These are phyloP conservation scores for Plantago rigida DNA, from an alignment of 305 asterid genomes.

Conservation along the genomic window DNA sequence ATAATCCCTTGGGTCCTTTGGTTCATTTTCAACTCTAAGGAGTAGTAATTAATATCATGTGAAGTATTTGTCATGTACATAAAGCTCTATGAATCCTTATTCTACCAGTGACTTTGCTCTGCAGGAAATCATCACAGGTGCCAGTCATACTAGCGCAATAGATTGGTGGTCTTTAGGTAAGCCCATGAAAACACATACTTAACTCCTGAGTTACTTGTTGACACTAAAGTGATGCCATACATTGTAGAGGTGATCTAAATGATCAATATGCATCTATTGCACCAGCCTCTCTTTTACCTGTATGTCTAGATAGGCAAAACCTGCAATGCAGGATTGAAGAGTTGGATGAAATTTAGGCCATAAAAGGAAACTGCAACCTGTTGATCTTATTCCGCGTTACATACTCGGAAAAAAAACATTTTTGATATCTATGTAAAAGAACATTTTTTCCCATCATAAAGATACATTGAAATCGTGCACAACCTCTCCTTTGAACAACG, in stretches of 20 bases:
- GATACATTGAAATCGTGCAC: too few relatives aligned
- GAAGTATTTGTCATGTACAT: not conserved
- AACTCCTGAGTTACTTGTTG: constrained; percentile 8
- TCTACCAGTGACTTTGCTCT: constrained; percentile 26
- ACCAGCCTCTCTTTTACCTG: too few relatives aligned
- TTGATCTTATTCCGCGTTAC: too few relatives aligned
- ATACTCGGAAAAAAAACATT: too few relatives aligned
- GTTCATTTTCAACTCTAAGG: not conserved
- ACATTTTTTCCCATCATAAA: too few relatives aligned
- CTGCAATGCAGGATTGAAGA: too few relatives aligned
- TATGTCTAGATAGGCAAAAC: too few relatives aligned
- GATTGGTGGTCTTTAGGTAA: constrained; percentile 99
- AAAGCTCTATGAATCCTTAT: constrained; percentile 12
- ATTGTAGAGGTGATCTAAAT: not conserved
- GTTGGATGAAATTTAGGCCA: too few relatives aligned
- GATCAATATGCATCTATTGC: not conserved
- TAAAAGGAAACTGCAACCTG: too few relatives aligned
- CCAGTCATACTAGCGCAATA: constrained; percentile 87
- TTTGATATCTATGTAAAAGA: too few relatives aligned
- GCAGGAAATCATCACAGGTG: constrained; percentile 94
- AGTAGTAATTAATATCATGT: constrained; percentile 3
- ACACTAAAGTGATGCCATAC: not conserved
- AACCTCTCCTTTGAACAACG: too few relatives aligned
- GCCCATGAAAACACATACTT: constrained; percentile 22
- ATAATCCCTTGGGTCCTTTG: not conserved